Conservation (phyloP, 2,329 filamentous ascomycete genomes). For the Plectosphaerella plurivora region DNA sequence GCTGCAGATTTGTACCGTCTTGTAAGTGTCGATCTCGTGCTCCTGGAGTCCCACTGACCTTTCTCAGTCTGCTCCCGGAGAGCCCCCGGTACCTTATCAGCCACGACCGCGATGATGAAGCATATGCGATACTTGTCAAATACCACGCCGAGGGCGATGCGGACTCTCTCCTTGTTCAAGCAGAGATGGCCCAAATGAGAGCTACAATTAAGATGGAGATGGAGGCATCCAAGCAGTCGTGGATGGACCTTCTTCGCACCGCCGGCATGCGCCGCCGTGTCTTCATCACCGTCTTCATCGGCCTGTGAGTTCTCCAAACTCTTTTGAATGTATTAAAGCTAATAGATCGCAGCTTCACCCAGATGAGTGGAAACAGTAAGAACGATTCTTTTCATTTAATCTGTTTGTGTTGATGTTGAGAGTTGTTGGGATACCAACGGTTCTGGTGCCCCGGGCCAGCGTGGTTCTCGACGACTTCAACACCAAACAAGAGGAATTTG, state of each 20-base stretch:
- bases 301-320: slow-evolving; percentile 44
- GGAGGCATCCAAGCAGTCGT: slow-evolving; percentile 43
- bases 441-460: too few relatives aligned
- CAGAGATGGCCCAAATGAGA: slow-evolving; percentile 56
- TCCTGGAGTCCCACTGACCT: slow-evolving; percentile 11
- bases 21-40: slow-evolving; percentile 10
- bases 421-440: too few relatives aligned
- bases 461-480: too few relatives aligned
- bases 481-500: too few relatives aligned
- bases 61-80: slow-evolving; percentile 17
- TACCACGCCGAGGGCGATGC: slow-evolving; percentile 48
- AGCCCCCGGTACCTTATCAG: slow-evolving; percentile 25
- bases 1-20: slow-evolving; percentile 31
- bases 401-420: too few relatives aligned
- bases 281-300: slow-evolving; percentile 41
- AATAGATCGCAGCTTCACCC: slow-evolving; percentile 30
- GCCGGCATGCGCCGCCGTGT: slow-evolving; percentile 44
- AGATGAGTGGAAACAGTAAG: slow-evolving; percentile 42
- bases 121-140: slow-evolving; percentile 22
- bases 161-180: slow-evolving; percentile 45
- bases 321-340: slow-evolving; percentile 12
- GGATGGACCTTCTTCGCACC: slow-evolving; percentile 46
- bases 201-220: slow-evolving; percentile 49
- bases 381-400: too few relatives aligned
- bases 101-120: slow-evolving; percentile 21